Conservation (phyloP, 1,284 basidiomycete species). For the Xerocomus nothofagi region DNA sequence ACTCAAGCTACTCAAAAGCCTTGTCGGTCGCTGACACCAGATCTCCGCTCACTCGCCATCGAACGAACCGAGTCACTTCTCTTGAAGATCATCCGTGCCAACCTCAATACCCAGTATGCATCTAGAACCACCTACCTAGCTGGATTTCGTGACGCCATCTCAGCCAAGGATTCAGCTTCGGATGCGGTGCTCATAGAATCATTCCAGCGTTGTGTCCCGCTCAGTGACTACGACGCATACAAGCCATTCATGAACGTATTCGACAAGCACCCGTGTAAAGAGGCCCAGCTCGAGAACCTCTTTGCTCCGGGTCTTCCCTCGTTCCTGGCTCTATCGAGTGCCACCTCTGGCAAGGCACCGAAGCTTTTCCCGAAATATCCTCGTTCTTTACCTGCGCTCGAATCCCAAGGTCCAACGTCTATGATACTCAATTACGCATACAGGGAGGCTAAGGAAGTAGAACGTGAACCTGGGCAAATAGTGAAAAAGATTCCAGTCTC, state of each 20-base stretch:
- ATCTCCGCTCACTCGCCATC: background rate
- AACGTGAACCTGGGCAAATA: background rate
- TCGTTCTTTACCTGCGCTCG: background rate
- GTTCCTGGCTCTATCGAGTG: slow-evolving; percentile 8
- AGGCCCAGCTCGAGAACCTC: slow-evolving; percentile 12
- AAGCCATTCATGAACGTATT: slow-evolving; percentile 12
- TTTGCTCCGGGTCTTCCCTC: slow-evolving; percentile 17
- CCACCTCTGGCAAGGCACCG: slow-evolving; percentile 9
- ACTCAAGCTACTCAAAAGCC: background rate
- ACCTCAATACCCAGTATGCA: slow-evolving; percentile 7
- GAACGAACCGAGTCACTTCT: background rate
- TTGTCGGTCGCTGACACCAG: background rate
- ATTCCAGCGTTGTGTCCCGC: slow-evolving; percentile 9
- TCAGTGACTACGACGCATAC: slow-evolving; percentile 13
- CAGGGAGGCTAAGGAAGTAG: slow-evolving; percentile 1
- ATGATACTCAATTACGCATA: background rate
- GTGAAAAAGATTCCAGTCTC: background rate
- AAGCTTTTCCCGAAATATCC: slow-evolving; percentile 8
- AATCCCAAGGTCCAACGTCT: background rate
- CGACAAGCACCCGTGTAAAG: slow-evolving; percentile 10
- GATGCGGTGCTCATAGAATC: background rate
- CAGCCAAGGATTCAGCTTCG: background rate
- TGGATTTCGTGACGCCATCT: slow-evolving; percentile 3
- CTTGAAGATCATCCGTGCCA: slow-evolving; percentile 3
- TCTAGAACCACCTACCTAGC: background rate